Conservation (phyloP, 352 stramenopile genomes). For the Phytophthora ramorum region DNA sequence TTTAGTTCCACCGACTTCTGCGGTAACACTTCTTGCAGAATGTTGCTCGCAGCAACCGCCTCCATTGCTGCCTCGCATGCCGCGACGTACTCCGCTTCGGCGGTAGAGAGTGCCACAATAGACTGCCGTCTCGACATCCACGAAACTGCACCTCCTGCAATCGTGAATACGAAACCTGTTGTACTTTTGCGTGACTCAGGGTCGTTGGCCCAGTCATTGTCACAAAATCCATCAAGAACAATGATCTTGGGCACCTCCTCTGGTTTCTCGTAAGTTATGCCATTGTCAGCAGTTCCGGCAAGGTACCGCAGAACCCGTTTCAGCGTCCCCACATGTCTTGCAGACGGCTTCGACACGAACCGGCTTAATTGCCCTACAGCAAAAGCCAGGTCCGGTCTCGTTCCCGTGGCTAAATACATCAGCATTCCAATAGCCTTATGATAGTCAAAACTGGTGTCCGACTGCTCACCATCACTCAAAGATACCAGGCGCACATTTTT, state of each 20-base stretch:
- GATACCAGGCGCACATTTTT: neutral
- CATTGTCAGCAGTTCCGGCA: slow-evolving; percentile 1
- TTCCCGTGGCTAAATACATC: slow-evolving; percentile 42
- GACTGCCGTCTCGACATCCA: slow-evolving; percentile 20
- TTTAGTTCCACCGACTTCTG: neutral
- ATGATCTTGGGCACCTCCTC: neutral
- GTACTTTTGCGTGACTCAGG: slow-evolving; percentile 17
- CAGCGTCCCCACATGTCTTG: slow-evolving; percentile 4
- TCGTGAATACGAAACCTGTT: slow-evolving; percentile 10
- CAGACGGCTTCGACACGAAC: slow-evolving; percentile 11
- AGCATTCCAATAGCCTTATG: slow-evolving; percentile 21
- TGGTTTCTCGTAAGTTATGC: neutral
- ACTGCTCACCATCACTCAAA: neutral
- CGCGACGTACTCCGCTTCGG: slow-evolving; percentile 30
- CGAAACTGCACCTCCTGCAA: slow-evolving; percentile 10
- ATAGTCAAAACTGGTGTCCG: slow-evolving; percentile 11
- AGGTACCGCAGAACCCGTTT: slow-evolving; percentile 7
- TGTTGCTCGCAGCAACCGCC: neutral
- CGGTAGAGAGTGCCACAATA: slow-evolving; percentile 24
- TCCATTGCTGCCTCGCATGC: slow-evolving; percentile 23
- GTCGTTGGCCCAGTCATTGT: slow-evolving; percentile 20
- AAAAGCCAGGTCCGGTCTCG: slow-evolving; percentile 29
- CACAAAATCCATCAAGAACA: slow-evolving; percentile 10
- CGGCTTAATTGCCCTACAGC: slow-evolving; percentile 29
- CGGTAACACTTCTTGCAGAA: slow-evolving; percentile 13